Conservation (phyloP, 805 yeast genomes). For the Komagataella kurtzmanii region DNA sequence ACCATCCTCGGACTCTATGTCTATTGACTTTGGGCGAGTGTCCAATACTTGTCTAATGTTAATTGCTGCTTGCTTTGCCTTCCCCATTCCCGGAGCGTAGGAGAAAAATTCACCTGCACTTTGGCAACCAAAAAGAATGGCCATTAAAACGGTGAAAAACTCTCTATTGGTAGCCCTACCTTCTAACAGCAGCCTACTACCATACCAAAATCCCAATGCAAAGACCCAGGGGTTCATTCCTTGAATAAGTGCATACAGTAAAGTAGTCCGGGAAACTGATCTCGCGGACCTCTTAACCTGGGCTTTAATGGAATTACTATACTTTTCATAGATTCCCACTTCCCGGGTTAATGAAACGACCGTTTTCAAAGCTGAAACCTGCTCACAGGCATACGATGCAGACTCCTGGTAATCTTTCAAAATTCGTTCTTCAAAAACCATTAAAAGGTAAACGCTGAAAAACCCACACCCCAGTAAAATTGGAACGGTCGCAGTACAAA, state of each 20-base stretch:
- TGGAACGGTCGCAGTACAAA: neutral
- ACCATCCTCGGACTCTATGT: neutral
- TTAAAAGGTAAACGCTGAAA: neutral
- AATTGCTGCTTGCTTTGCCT: neutral
- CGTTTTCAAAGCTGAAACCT: neutral
- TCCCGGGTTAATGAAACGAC: neutral
- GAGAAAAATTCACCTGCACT: neutral
- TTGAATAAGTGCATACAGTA: neutral
- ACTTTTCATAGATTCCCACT: neutral
- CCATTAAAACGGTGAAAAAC: neutral
- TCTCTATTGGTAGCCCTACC: neutral
- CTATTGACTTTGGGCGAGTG: neutral
- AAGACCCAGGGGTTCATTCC: neutral
- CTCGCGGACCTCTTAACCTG: neutral
- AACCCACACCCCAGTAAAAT: neutral
- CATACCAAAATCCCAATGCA: neutral
- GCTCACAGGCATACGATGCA: neutral
- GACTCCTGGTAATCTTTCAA: neutral
- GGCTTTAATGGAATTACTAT: neutral
- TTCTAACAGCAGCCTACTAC: neutral
- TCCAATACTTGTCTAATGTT: neutral
- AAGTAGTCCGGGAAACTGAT: neutral
- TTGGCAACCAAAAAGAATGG: neutral
- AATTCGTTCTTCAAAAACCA: neutral
- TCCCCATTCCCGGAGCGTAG: neutral